Evolutionary conservation across 176 grass and related monocot genomes (phyloP).

Genomic region (Triticum dicoccoides): DNA sequence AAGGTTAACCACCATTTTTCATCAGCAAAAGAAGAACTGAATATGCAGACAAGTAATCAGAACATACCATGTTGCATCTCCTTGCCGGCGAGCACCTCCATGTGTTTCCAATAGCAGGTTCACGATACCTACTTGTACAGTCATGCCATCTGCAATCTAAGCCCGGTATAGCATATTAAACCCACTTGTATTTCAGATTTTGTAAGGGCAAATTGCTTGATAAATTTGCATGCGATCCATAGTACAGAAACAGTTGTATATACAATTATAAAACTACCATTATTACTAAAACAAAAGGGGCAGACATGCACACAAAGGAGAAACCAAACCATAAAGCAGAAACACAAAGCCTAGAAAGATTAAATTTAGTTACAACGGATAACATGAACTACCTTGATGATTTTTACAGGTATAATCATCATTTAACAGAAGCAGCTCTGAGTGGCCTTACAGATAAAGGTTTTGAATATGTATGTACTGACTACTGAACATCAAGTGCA

Average conservation of each 20-base stretch:
- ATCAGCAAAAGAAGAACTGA: constrained; percentile 9
- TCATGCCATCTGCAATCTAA: constrained; percentile 99
- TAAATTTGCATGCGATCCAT: constrained; percentile 4
- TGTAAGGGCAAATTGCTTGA: constrained; percentile 19
- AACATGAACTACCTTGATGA: background rate
- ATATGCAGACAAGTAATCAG: constrained; percentile 5
- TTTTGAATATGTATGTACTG: background rate
- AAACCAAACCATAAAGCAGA: constrained; percentile 10
- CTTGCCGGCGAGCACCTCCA: constrained; percentile 56
- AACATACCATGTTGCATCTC: constrained; percentile 83
- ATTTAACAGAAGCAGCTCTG: background rate
- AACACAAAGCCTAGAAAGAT: background rate
- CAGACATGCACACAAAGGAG: background rate
- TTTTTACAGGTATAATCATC: constrained; percentile 14
- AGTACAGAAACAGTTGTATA: constrained; percentile 21
- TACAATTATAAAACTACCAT: constrained; percentile 15
- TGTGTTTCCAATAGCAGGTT: constrained; percentile 95
- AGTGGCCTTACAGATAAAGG: background rate
- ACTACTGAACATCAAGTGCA: constrained; percentile 13
- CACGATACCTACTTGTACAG: constrained; percentile 87
- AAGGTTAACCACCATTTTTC: background rate
- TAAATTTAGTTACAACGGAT: background rate
- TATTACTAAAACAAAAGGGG: background rate
- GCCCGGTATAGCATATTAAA: constrained; percentile 32
- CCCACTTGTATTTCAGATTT: background rate